Base-by-base conservation (phyloP, 108 stramenopile species). In the Fragilaria radians region DNA sequence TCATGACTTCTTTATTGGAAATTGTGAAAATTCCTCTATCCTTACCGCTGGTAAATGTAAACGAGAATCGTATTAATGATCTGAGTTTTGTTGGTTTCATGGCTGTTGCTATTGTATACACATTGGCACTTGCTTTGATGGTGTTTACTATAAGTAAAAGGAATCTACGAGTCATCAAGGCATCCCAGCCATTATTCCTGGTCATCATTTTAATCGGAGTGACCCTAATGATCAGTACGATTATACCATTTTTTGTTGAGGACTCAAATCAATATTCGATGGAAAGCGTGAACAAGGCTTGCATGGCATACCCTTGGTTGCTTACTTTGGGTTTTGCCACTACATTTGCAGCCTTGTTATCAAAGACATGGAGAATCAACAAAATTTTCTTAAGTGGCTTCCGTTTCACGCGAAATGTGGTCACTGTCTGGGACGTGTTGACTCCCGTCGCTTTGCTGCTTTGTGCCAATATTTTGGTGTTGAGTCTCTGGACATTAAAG, bases 341-440 rank as follows among this genome's bases (percentile, higher is more conserved):
- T n/a, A 57, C 67, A 4, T 80, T 76, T 56, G 59, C 70, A 1
- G 79, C 79, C 21, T 59, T 85, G 14, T 74, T 70, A 46, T 64
- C 66, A 47, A 85, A 85, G 61, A 66, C 73, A 4, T 78, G 70
- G 77, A 68, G 83, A 21, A 28, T 84, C 33, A 76, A 79, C 55
- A 59, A 64, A 36, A 17, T 80, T 17, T 52, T 67, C 31, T 57
- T 51, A 17, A 19, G 32, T 22, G 1, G 7, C 2, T 21, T 9
- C 24, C 23, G 23, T 19, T 4, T 27, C n/a, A 53, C 48, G 21
- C 61, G 66, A 22, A 28, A 62, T 11, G 23, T 32, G 31, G 70
- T 86, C 5, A 62, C 47, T 34, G 63, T 57, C 5, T 61, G 55
- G 50, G 79, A 82, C 42, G 85, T 82, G 11, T 62, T 86, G 4